Evolutionary conservation across 371 early-diverging fungal species (phyloP).

Genomic region (Dentiscutata heterogama): DNA sequence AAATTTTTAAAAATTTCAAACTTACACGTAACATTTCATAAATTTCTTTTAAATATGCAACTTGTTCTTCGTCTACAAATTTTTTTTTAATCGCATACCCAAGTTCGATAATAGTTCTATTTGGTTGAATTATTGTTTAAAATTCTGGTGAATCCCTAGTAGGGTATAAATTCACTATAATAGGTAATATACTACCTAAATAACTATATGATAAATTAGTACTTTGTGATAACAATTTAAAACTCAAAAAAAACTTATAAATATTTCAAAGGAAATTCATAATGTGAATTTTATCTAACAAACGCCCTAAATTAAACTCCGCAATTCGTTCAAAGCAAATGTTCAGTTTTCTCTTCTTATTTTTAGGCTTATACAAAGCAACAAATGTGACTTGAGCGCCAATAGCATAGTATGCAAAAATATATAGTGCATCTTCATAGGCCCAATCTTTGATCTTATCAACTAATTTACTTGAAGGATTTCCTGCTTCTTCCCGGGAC

Average conservation of each 20-base stretch:
- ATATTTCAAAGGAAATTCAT: no score
- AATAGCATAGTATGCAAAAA: no score
- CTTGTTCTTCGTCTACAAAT: background rate
- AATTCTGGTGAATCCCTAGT: constrained; percentile 27
- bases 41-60: no score
- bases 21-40: background rate
- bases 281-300: no score
- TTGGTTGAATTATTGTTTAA: constrained; percentile 9
- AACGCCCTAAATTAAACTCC: constrained; percentile 11
- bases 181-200: no score
- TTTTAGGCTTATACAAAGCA: background rate
- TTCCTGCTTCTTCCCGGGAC: background rate
- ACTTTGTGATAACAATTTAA: no score
- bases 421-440: constrained; percentile 29
- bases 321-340: background rate
- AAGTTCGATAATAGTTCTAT: constrained; percentile 32
- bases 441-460: background rate
- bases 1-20: no score
- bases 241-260: no score
- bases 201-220: no score
- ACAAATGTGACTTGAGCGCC: constrained; percentile 18
- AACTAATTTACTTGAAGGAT: no score
- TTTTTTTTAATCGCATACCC: constrained; percentile 15
- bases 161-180: no score
- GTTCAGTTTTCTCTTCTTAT: no score